Base-by-base conservation (phyloP, 345 rosid genomes). In the Melaleuca alternifolia region DNA sequence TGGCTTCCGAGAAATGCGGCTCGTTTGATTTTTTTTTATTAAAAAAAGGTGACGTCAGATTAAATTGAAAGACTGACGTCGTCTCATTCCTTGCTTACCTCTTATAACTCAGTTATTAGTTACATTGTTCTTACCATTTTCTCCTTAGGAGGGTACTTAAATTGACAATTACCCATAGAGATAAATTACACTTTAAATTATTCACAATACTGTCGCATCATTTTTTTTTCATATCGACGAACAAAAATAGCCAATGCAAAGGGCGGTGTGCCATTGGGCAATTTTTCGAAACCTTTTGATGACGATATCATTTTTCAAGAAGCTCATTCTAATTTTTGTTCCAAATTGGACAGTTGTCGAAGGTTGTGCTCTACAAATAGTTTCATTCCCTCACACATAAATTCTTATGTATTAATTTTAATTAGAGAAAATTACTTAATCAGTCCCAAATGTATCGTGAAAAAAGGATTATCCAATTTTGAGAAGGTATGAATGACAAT, bases 271-370 rank as follows among this genome's bases (percentile, higher is more conserved):
- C 33, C 75, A 13, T 3, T 59, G 2, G 13, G 18, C 1, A 59
- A 11, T 59, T 59, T 59, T 8, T 59, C 16, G 0, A n/a, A n/a
- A 13, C 12, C 33, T 59, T 59, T 61, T 3, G 0, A 1, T 56
- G 71, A 14, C 6, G 6, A 59, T 9, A n/a, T 2, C 71, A 61
- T n/a, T 12, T 61, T 0, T 61, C 20, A 9, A 61, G 20, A 62
- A 4, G 15, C 7, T 30, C 11, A 30, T 28, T 62, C 10, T 14
- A 0, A 14, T 13, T 3, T 28, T 28, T 5, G 8, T 62, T 62
- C 0, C 3, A 5, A 62, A 14, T 0, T 7, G 1, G 28, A 62
- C 6, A 62, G 2, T 2, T 30, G 21, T 28, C 3, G 23, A 62
- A 28, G 21, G 33, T 0, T 7, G 0, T 28, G 21, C 21, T 30